Conservation (phyloP, 192 early-diverging fungal species). For the Obelidium mucronatum region DNA sequence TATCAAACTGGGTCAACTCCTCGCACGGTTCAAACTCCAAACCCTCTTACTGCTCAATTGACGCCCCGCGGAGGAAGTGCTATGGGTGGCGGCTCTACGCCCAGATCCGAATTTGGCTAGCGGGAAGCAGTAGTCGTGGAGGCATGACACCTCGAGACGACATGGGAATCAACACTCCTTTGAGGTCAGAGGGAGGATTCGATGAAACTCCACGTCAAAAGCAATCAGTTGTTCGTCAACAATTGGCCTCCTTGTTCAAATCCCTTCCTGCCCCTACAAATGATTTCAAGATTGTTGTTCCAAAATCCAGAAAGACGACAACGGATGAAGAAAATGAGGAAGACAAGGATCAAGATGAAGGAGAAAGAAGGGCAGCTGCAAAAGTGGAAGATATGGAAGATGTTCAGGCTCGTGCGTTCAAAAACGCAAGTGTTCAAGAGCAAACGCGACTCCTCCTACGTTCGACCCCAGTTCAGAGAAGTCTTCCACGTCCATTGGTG, state of each 20-base stretch:
- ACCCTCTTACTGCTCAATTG: constrained; percentile 67
- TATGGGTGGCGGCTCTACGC: constrained; percentile 27
- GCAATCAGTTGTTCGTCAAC: constrained; percentile 69
- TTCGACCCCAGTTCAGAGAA: constrained; percentile 76
- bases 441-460: constrained; percentile 64
- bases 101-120: constrained; percentile 26
- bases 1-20: constrained; percentile 64
- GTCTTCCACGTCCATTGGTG: constrained; percentile 75
- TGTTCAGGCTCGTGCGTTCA: constrained; percentile 60
- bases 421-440: constrained; percentile 57
- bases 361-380: neutral
- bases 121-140: constrained; percentile 24
- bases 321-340: constrained; percentile 51
- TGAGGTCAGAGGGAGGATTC: constrained; percentile 58
- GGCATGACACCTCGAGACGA: constrained; percentile 47
- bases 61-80: constrained; percentile 51
- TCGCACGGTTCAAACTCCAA: constrained; percentile 75
- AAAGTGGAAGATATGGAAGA: constrained; percentile 79
- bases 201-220: constrained; percentile 74
- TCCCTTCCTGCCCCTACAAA: constrained; percentile 88
- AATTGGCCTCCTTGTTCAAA: constrained; percentile 73
- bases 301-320: constrained; percentile 56
- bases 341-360: constrained; percentile 41
- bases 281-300: constrained; percentile 91
- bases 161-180: constrained; percentile 71